Percentiles rank a stretch among this genome's conserved stretches.
Evolutionary conservation across 768 basidiomycete genomes (phyloP).

Genomic region (Calocybe indica): DNA sequence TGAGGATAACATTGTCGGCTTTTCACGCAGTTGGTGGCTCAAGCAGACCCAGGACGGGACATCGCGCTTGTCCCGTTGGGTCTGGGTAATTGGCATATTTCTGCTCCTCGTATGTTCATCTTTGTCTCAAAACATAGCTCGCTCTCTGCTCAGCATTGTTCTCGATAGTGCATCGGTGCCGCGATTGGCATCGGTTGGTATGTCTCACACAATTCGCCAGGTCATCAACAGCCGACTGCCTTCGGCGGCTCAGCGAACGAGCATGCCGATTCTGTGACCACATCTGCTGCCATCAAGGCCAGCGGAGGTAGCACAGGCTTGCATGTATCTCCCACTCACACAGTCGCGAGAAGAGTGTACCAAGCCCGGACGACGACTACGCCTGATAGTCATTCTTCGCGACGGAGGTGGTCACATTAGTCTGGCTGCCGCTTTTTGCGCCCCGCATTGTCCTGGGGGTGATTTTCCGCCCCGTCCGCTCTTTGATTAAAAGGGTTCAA

Average conservation of each 20-base stretch:
- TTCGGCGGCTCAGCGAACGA: conserved; percentile 60
- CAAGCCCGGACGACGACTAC: too few relatives aligned
- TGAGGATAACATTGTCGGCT: too few relatives aligned
- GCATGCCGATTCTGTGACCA: conserved; percentile 16
- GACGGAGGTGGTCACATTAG: too few relatives aligned
- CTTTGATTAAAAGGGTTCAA: too few relatives aligned
- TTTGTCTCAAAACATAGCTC: background rate
- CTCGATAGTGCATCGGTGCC: conserved; percentile 38
- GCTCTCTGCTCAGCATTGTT: background rate
- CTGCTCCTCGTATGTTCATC: conserved; percentile 42
- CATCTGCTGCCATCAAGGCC: conserved; percentile 1
- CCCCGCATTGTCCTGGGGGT: too few relatives aligned
- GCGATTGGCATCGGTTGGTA: conserved; percentile 60
- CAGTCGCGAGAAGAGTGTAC: background rate
- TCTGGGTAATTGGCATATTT: conserved; percentile 62
- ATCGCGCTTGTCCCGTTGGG: conserved; percentile 54
- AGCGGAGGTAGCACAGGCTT: background rate
- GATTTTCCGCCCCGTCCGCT: too few relatives aligned
- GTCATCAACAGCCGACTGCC: conserved; percentile 48
- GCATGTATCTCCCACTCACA: background rate
- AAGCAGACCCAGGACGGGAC: conserved; percentile 51
- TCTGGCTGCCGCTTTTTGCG: too few relatives aligned
- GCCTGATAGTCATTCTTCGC: too few relatives aligned
- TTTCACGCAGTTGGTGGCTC: conserved; percentile 53
- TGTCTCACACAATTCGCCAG: conserved; percentile 42